Percentiles rank a stretch among this genome's conserved stretches.
These are phyloP conservation scores for Chlorella sorokiniana DNA, from an alignment of 139 green algal species.

Conservation along the genomic window DNA sequence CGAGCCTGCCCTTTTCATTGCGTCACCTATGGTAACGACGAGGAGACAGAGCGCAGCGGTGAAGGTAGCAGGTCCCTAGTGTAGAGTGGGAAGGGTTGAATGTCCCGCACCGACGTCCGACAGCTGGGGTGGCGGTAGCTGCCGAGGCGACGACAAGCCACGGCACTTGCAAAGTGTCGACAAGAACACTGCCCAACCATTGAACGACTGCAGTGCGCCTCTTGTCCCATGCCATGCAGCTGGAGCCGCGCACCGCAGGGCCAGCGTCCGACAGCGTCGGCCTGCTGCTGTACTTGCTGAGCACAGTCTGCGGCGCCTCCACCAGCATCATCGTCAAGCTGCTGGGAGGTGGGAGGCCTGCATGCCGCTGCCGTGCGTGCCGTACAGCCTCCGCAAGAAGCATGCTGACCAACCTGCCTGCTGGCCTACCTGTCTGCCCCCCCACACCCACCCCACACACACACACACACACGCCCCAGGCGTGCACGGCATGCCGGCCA, in stretches of 20 bases:
- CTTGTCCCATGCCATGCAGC: neutral
- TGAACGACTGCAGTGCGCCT: too few species aligned
- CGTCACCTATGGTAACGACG: too few species aligned
- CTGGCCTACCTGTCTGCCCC: neutral
- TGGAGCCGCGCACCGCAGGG: neutral
- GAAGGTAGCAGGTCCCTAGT: too few species aligned
- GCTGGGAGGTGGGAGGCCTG: neutral
- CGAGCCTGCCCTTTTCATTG: too few species aligned
- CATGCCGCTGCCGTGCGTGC: neutral
- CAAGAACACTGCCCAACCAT: too few species aligned
- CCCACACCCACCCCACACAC: neutral
- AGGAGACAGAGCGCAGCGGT: too few species aligned
- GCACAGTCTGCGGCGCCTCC: slow-evolving; percentile 21
- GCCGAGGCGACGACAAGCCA: too few species aligned
- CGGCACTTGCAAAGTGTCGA: too few species aligned
- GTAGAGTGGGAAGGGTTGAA: too few species aligned
- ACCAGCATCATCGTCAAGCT: slow-evolving; percentile 28
- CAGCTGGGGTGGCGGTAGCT: too few species aligned
- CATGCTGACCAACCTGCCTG: neutral
- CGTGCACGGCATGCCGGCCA: neutral
- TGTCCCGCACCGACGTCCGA: too few species aligned
- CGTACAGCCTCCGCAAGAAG: neutral
- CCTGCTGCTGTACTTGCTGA: slow-evolving; percentile 12
- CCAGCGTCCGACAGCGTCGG: neutral
- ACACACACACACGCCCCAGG: neutral